Conservation (phyloP, 805 yeast genomes). For the Wickerhamomyces alni region DNA sequence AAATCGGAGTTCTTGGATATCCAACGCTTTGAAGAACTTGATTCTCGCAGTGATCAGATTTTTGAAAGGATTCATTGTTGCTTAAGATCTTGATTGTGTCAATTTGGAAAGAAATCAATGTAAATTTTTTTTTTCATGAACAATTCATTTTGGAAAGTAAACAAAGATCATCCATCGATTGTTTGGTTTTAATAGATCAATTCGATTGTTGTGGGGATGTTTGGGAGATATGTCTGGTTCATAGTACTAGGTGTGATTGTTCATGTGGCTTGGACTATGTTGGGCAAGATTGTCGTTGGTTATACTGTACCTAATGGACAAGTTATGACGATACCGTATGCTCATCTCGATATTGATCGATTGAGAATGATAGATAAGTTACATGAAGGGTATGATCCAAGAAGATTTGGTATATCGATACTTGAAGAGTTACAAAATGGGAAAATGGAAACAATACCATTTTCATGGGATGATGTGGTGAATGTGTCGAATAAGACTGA, state of each 20-base stretch:
- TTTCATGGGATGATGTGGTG: conserved; percentile 14
- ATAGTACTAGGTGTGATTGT: no score
- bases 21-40: conserved; percentile 4
- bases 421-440: background rate
- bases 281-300: no score
- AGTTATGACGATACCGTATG: conserved; percentile 1
- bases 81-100: no score
- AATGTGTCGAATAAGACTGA: conserved; percentile 12
- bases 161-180: no score
- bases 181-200: no score
- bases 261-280: no score
- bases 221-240: no score
- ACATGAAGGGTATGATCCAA: conserved; percentile 5
- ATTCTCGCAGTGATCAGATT: conserved; percentile 6
- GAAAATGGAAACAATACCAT: conserved; percentile 5
- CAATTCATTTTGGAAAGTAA: background rate
- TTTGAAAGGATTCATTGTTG: background rate
- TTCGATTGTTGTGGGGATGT: no score
- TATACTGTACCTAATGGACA: background rate
- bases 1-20: conserved; percentile 1
- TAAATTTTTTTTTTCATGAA: background rate
- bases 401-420: conserved; percentile 7
- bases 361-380: background rate
- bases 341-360: background rate
- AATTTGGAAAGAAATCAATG: no score